phyloP scores from a whole-genome alignment of 441 rosid genomes.

The Euphorbia corollata region DNA sequence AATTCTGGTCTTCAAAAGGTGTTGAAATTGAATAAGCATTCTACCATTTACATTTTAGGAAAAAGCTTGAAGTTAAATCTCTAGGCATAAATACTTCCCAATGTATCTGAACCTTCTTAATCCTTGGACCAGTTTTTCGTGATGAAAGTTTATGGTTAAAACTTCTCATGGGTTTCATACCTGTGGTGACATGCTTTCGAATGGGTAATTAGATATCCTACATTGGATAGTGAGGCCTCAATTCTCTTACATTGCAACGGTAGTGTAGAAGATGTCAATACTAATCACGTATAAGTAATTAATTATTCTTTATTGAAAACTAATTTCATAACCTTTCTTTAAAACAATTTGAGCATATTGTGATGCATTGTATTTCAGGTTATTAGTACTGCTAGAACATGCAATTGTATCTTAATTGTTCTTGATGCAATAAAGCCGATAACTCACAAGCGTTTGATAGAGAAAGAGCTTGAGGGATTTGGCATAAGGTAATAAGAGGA shows the following conservation, averaged over 20 bases:
- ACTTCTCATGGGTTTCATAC: background rate
- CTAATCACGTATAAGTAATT: background rate
- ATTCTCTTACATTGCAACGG: background rate
- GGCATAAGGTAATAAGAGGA: slow-evolving; percentile 63
- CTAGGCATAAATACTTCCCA: background rate
- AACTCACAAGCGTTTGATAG: slow-evolving; percentile 95
- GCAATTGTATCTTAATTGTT: slow-evolving; percentile 86
- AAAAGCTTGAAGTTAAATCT: background rate
- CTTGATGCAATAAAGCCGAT: slow-evolving; percentile 97
- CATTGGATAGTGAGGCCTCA: background rate
- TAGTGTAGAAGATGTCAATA: background rate
- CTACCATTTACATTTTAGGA: no score
- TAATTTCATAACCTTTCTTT: background rate
- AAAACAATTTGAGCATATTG: slow-evolving; percentile 8
- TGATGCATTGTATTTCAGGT: slow-evolving; percentile 45
- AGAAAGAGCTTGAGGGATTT: slow-evolving; percentile 97
- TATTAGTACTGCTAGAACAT: slow-evolving; percentile 96
- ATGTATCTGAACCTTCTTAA: background rate
- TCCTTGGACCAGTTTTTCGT: background rate
- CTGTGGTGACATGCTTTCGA: background rate
- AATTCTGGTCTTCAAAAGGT: background rate
- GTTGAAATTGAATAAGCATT: background rate
- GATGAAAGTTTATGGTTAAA: background rate
- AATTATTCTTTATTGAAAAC: background rate
- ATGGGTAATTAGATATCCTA: background rate